Base-by-base conservation (phyloP, 2,329 filamentous ascomycete species). In the Aspergillus novoparasiticus region DNA sequence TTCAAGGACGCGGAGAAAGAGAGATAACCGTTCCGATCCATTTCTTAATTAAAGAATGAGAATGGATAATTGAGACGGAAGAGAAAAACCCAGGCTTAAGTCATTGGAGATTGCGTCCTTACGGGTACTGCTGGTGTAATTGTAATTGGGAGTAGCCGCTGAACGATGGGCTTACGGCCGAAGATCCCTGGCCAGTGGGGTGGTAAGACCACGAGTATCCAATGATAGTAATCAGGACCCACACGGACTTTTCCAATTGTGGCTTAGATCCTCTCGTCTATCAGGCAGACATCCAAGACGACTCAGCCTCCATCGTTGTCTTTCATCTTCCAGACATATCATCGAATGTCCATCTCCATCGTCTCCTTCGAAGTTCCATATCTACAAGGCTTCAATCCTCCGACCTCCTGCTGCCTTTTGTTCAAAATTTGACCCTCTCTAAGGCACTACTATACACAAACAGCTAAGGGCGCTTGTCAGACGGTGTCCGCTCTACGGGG, bases 251-350 rank as follows among this genome's bases (percentile, higher is more conserved):
- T 65, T 19, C 75, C 71, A 48, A 46, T 68, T 67, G 14, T 30
- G 64, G 67, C 10, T 58, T 73, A 72, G 73, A 41, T 50, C 62
- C 19, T 8, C 57, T 76, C 69, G 73, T 70, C 75, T 71, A 76
- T 76, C 72, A 78, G 76, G 76, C 76, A 78, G 76, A 78, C 75
- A 75, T 72, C 71, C 61, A 71, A 69, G 63, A 66, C 68, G 73
- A 64, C 68, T 72, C 69, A 72, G 68, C 69, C 66, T 66, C 67
- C 61, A 63, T 64, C 60, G 61, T 63, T 57, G 48, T 59, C 65
- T 62, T 58, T 59, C 34, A 32, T 53, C 58, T 64, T 62, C 64
- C 58, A 55, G 53, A 62, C 50, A 36, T 64, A 60, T 64, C 59
- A 57, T 66, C 64, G 64, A 62, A 66, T 64, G 64, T 63, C 61